phyloP scores from a whole-genome alignment of 1,139 yeast species.

The Suzukiozyma palmioleophila region DNA sequence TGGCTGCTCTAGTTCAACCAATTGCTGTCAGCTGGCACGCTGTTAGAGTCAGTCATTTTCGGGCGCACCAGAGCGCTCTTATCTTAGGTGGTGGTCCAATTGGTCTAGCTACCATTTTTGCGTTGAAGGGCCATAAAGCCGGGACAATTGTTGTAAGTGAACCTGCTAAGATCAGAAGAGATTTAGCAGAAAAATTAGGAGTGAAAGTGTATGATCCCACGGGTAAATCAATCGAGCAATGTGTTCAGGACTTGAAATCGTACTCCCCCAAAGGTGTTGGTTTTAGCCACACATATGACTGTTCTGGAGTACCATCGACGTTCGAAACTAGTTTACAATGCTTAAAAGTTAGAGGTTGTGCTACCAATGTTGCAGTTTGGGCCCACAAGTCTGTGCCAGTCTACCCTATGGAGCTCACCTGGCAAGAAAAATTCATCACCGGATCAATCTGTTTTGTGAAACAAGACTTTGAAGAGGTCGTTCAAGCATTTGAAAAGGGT shows the following conservation, averaged over 20 bases:
- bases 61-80: constrained; percentile 45
- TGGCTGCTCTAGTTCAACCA: constrained; percentile 45
- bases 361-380: constrained; percentile 65
- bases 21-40: constrained; percentile 48
- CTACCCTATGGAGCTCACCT: constrained; percentile 36
- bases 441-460: constrained; percentile 40
- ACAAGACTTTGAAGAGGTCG: constrained; percentile 33
- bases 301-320: constrained; percentile 57
- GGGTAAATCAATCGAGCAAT: constrained; percentile 26
- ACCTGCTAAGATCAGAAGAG: constrained; percentile 60
- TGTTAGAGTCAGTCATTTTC: constrained; percentile 31
- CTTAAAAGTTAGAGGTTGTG: constrained; percentile 48
- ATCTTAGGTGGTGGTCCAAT: constrained; percentile 63
- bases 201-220: constrained; percentile 46
- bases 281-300: constrained; percentile 54
- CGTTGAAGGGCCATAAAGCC: constrained; percentile 54
- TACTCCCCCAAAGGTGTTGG: constrained; percentile 49
- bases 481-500: constrained; percentile 27
- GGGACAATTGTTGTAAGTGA: constrained; percentile 54
- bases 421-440: constrained; percentile 33
- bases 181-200: constrained; percentile 48
- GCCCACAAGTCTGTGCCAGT: constrained; percentile 29
- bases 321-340: constrained; percentile 48
- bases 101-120: constrained; percentile 53
- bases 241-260: constrained; percentile 27